Evolutionary conservation across 305 asterid species (phyloP).

Genomic region (Plantago lanceolata): DNA sequence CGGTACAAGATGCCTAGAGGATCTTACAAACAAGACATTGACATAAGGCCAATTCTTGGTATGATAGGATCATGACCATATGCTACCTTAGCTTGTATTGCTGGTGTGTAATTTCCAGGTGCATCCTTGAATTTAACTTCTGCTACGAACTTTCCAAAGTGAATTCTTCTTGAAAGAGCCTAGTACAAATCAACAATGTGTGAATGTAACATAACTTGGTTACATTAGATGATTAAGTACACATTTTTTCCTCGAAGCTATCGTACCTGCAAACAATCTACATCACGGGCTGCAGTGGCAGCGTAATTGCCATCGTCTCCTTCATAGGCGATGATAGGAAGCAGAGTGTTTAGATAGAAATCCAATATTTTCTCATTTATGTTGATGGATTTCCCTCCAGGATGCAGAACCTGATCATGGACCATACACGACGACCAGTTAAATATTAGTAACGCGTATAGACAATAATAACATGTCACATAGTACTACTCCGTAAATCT

Average conservation of each 20-base stretch:
- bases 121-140: conserved; percentile 71
- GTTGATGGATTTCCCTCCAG: conserved; percentile 55
- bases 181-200: conserved; percentile 22
- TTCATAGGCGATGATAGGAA: conserved; percentile 47
- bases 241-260: background rate
- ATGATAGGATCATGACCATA: background rate
- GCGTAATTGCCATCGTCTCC: conserved; percentile 49
- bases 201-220: too few relatives aligned
- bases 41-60: background rate
- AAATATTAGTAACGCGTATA: background rate
- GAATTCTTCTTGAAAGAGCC: conserved; percentile 84
- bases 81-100: conserved; percentile 62
- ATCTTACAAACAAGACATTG: background rate
- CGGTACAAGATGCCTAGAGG: background rate
- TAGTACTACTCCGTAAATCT: background rate
- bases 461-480: too few relatives aligned
- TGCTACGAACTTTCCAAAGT: conserved; percentile 78
- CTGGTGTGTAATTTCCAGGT: conserved; percentile 52
- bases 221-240: too few relatives aligned
- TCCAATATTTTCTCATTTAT: conserved; percentile 55
- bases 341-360: conserved; percentile 44
- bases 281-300: conserved; percentile 54
- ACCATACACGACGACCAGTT: conserved; percentile 1
- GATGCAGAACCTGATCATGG: conserved; percentile 53
- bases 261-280: conserved; percentile 70